Conservation (phyloP, 345 rosid species). For the Mercurialis annua region DNA sequence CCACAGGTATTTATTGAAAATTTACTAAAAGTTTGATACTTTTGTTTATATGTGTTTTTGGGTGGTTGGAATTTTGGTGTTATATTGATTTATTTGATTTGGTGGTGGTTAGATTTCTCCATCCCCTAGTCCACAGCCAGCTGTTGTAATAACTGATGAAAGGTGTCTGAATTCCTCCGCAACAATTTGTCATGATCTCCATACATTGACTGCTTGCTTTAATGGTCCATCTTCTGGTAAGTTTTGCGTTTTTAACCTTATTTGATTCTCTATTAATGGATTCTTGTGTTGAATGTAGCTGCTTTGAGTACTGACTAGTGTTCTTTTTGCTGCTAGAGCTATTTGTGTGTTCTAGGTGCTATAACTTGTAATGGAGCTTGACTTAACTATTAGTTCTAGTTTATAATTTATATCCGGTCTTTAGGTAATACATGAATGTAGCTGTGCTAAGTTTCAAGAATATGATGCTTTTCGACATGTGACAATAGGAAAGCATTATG, state of each 20-base stretch:
- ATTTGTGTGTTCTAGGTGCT: neutral
- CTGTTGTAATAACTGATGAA: conserved; percentile 2
- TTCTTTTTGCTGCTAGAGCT: no score
- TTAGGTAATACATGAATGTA: neutral
- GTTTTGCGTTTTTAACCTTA: neutral
- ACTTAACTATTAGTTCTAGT: neutral
- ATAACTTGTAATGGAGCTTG: no score
- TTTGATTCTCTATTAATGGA: neutral
- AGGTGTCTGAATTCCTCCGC: conserved; percentile 7
- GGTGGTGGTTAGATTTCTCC: conserved; percentile 15
- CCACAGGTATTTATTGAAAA: neutral
- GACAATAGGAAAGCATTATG: neutral
- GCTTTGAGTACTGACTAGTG: neutral
- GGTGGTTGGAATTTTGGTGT: neutral
- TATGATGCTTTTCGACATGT: neutral
- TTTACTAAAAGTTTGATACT: neutral
- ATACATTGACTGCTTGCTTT: conserved; percentile 12
- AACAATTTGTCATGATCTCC: neutral
- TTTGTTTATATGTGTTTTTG: neutral
- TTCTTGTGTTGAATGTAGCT: no score
- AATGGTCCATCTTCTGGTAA: neutral
- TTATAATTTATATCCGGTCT: no score
- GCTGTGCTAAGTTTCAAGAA: neutral
- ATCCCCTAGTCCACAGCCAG: neutral
- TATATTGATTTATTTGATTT: neutral